Percentiles rank a stretch among this genome's conserved stretches.
These are phyloP conservation scores for Fusarium sp. DNA, from an alignment of 2,329 filamentous ascomycete genomes.

Conservation along the genomic window DNA sequence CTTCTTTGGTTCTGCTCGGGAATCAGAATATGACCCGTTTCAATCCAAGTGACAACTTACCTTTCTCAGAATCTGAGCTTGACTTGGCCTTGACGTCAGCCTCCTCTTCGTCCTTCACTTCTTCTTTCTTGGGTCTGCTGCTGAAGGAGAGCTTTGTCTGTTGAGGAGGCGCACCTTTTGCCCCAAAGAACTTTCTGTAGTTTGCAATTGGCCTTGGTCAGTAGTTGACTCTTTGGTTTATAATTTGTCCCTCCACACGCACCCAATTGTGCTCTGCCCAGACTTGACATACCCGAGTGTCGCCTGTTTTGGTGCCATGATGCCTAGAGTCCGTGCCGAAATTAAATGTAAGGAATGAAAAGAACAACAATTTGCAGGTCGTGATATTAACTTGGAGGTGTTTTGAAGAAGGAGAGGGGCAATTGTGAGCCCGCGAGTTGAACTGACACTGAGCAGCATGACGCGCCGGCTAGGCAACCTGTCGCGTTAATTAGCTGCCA, in stretches of 20 bases:
- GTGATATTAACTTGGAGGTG: constrained; percentile 18
- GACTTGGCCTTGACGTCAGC: constrained; percentile 52
- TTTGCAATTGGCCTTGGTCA: constrained; percentile 12
- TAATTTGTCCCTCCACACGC: constrained; percentile 51
- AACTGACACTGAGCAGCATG: constrained; percentile 47
- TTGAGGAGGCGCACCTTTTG: constrained; percentile 68
- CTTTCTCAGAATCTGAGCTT: constrained; percentile 55
- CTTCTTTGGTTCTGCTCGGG: constrained; percentile 60
- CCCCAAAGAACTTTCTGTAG: constrained; percentile 85
- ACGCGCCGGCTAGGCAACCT: constrained; percentile 55
- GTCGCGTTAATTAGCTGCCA: constrained; percentile 54
- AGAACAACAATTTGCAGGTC: constrained; percentile 9
- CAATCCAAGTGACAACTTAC: constrained; percentile 38
- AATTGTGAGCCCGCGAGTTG: constrained; percentile 36
- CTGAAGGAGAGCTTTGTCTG: constrained; percentile 86
- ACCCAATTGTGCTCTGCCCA: constrained; percentile 81
- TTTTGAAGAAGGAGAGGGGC: constrained; percentile 32
- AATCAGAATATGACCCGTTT: not conserved
- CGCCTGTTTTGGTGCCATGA: constrained; percentile 75
- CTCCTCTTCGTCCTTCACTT: constrained; percentile 50
- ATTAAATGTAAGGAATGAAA: constrained; percentile 13
- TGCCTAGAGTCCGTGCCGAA: constrained; percentile 27
- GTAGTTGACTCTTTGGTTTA: constrained; percentile 6
- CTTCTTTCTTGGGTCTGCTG: constrained; percentile 61
- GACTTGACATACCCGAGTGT: constrained; percentile 89